phyloP scores from a whole-genome alignment of 495 filamentous ascomycete species.

The Hyaloscypha finlandica region DNA sequence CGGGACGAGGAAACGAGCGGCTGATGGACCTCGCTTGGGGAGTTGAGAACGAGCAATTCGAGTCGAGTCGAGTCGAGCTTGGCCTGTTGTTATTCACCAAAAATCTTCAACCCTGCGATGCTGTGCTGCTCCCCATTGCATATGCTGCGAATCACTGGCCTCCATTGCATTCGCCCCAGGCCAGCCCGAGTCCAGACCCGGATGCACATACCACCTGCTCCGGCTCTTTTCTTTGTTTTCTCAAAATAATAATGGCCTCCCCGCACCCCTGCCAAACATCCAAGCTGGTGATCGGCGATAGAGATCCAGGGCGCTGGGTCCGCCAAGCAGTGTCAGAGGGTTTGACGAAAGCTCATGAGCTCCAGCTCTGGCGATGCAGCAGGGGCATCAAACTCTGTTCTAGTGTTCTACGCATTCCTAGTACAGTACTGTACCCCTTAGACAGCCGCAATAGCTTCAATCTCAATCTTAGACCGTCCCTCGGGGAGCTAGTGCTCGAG shows the following conservation, averaged over 20 bases:
- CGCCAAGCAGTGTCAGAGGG: not conserved
- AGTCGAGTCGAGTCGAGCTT: too few relatives aligned
- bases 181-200: not conserved
- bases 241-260: too few relatives aligned
- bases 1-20: too few relatives aligned
- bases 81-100: too few relatives aligned
- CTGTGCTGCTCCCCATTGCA: too few relatives aligned
- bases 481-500: not conserved
- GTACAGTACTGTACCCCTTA: not conserved
- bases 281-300: not conserved
- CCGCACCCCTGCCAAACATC: conserved; percentile 4
- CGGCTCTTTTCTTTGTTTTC: not conserved
- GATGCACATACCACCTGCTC: not conserved
- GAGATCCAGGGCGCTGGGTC: conserved; percentile 5
- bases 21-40: too few relatives aligned
- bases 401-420: not conserved
- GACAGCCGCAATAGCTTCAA: not conserved
- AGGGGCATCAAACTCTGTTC: too few relatives aligned
- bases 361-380: too few relatives aligned
- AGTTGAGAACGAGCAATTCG: too few relatives aligned
- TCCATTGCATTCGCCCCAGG: not conserved
- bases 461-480: not conserved
- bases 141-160: too few relatives aligned
- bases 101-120: too few relatives aligned
- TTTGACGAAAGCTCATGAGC: not conserved